A percentile compares a stretch with the other conserved stretches of the same genome.
phyloP scores from a whole-genome alignment of 148 eudicot species.

The Dysphania ambrosioides region DNA sequence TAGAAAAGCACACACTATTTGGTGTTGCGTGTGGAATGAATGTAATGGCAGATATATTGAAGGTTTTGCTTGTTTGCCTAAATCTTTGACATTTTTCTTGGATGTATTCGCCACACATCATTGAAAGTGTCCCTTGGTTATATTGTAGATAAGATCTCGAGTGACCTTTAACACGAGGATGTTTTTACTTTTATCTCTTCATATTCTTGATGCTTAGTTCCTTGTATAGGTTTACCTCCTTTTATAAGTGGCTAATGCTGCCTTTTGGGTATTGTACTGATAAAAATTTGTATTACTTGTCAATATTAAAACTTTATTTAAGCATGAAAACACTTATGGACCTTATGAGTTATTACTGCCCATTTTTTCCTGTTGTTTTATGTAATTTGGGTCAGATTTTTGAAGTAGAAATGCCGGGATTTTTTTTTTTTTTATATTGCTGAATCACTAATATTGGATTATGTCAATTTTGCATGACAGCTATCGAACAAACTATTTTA shows the following conservation, averaged over 20 bases:
- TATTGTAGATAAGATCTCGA: too few species aligned
- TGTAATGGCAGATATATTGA: too few species aligned
- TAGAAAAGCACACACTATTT: too few species aligned
- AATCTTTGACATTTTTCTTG: too few species aligned
- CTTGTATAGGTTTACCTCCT: background rate
- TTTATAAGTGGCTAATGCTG: background rate
- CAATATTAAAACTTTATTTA: background rate
- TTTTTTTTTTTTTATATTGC: background rate
- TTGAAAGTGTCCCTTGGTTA: too few species aligned
- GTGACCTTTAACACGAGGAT: too few species aligned
- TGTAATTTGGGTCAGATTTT: background rate
- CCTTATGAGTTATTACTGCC: background rate
- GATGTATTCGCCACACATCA: too few species aligned
- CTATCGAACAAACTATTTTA: constrained; percentile 90
- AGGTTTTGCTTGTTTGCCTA: too few species aligned
- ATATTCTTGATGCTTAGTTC: background rate
- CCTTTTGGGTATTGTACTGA: background rate
- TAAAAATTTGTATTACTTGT: background rate
- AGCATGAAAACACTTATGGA: constrained; percentile 1
- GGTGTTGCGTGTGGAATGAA: too few species aligned
- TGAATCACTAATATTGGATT: constrained; percentile 3
- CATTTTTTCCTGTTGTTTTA: background rate
- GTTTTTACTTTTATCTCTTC: too few species aligned
- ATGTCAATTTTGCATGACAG: constrained; percentile 41
- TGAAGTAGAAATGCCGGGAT: background rate